Evolutionary conservation across 129 eudicot genomes (phyloP), one percentile per base, ranked within the genome.

Genomic region (Saussurea involucrata): DNA sequence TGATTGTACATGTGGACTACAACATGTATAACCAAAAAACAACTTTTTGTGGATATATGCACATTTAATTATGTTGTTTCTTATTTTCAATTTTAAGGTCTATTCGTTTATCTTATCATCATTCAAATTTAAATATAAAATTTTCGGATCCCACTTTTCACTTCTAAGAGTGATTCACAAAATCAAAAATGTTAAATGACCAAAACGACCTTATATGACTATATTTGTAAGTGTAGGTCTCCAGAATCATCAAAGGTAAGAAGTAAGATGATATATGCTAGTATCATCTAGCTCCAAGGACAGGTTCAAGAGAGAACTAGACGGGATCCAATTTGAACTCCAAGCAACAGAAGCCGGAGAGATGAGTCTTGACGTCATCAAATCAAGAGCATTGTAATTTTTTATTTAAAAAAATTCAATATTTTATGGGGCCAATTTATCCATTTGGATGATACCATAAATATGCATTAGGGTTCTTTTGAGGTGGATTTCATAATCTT

Each of bases 221-320:
- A 13, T 24, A 36, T 75, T 42, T 66, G 57, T 66, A 49, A 42
- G 61, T 32, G 24, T 46, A 86, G 89, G 89, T 63, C 85, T 28
- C 90, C 87, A 0, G 87, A 86, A 24, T 64, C 86, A 73, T 75
- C 89, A 72, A 78, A 72, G 74, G 86, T 83, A 69, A 82, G 89
- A 83, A 86, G 83, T 73, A 83, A 83, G 79, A 86, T 86, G 90
- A 66, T 83, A 73, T 83, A 86, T 74, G 90, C 85, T 0, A n/a
- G n/a, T n/a, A n/a, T n/a, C n/a, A n/a, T n/a, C n/a, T n/a, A 83
- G 87, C 65, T 80, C 90, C 0, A 86, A 86, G 68, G 90, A 86
- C 33, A 76, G 80, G 78, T 82, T 85, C 80, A 85, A 85, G 81
- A 78, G 89, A 69, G 86, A 85, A 71, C 82, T 85, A 8, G 89